Evolutionary conservation across 441 rosid species (phyloP), one percentile per base, ranked within the genome.

Genomic region (Jatropha podagrica): DNA sequence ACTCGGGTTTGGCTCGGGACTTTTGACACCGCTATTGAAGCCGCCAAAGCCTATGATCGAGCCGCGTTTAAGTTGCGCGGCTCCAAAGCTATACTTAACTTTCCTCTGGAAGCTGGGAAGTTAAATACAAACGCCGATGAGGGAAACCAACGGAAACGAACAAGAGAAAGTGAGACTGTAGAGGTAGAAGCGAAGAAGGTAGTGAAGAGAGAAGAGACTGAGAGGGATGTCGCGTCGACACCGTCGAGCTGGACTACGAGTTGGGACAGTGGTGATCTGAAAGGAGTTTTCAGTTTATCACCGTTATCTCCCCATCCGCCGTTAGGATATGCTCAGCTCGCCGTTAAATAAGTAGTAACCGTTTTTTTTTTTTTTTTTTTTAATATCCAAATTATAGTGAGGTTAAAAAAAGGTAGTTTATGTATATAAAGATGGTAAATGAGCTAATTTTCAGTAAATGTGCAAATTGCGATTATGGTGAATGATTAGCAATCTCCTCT

Each of bases 1-100:
- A 69, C 90, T 5, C 84, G 98, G 5, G 76, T 91, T 64, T 95
- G 98, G 98, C 90, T 95, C 0, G 97, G 99, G 65, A 95, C 99
- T 26, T 95, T 86, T 74, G 88, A 89, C 44, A 85, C 91, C 4
- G 91, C 94, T 17, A 78, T 95, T 5, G 91, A 90, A 80, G 97
- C 98, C 8, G 98, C 97, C 20, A 84, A 84, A 79, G 98, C 98
- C 68, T 95, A 95, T 81, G 97, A 95, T 75, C 59, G 85, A 74
- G 96, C 97, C 1, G 98, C 97, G 38, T 95, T 92, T 86, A 81
- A 68, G 79, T 88, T 95, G 70, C 88, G 98, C 17, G 93, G 97
- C 11, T 86, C 96, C 2, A 95, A 91, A 80, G 98, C 97, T 9
- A 91, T 95, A 52, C 75, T 95, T 20, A 95, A 95, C 79, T 95